These are phyloP conservation scores for Nicotiana rustica DNA, from an alignment of 305 asterid species.

Conservation along the genomic window DNA sequence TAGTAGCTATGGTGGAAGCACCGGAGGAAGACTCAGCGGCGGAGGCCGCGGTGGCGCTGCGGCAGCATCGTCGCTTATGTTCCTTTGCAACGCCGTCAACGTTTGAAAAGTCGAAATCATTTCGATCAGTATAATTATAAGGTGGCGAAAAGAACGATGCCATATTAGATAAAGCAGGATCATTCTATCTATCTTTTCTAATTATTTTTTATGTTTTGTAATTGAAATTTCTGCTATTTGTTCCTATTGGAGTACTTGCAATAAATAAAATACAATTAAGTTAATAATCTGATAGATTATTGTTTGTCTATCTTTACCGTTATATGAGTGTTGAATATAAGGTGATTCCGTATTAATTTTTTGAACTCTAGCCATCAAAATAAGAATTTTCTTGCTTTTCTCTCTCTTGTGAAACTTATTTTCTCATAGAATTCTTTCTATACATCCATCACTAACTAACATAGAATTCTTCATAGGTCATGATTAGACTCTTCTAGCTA, in stretches of 20 bases:
- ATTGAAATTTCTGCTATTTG: neutral
- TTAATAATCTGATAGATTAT: neutral
- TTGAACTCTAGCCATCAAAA: no score
- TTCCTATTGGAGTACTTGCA: neutral
- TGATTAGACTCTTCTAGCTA: no score
- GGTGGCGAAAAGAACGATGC: neutral
- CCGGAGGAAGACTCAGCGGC: constrained; percentile 33
- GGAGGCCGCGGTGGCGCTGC: constrained; percentile 45
- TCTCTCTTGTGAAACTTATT: no score
- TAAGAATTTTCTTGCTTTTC: no score
- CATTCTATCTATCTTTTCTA: neutral
- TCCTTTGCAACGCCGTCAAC: constrained; percentile 75
- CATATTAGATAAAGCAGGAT: neutral
- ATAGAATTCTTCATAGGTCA: no score
- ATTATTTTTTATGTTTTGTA: neutral
- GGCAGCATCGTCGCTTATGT: constrained; percentile 59
- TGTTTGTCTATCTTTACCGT: no score
- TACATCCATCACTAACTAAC: no score
- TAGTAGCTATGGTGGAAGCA: constrained; percentile 34
- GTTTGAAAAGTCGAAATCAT: constrained; percentile 41
- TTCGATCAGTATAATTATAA: neutral
- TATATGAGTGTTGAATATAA: no score
- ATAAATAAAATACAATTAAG: neutral
- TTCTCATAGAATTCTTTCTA: no score
- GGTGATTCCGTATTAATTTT: no score